Evolutionary conservation across 1,139 yeast species (phyloP), one percentile per base, ranked within the genome.

Genomic region (Protomyces gravidus): DNA sequence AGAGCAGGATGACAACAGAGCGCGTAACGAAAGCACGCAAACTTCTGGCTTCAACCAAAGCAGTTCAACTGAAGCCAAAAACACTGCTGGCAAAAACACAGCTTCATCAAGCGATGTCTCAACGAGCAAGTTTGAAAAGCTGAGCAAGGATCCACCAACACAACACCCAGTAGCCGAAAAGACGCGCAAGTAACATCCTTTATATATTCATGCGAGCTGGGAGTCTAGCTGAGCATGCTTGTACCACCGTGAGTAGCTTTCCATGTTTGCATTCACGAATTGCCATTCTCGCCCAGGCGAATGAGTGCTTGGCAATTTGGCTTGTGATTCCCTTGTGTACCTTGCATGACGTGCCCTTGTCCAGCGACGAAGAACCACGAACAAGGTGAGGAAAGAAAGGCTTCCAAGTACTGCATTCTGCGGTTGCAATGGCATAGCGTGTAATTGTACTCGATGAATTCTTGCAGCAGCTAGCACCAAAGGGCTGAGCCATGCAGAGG

Each of bases 41-140:
- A 23, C 42, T 36, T 36, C 42, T n/a, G 42, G 42, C 23, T 36
- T 15, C 42, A 36, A 17, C 42, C 15, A 36, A 11, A 36, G 23
- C 17, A 23, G 17, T 17, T 6, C 42, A 36, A 17, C 21, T 17
- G n/a, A 19, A 15, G 42, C 42, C 23, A 46, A 33, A 7, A 39
- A 39, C 28, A 36, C 30, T 30, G 42, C 46, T 13, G 40, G 40
- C 21, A 13, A 27, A n/a, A 30, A 15, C 28, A 25, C 23, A n/a
- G 50, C 50, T 19, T 42, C 57, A 3, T 19, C 36, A 5, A 45
- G 30, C 23, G 58, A 53, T 28, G 28, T 21, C n/a, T 53, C 58
- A 23, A 53, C 36, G 45, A 33, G 47, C 40, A 53, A 53, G 42
- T 53, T 53, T 46, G 58, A 46, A 5, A 53, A 53, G 40, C 6